Base-by-base conservation (phyloP, 257 asterid genomes). In the Cynanchum wilfordii region DNA sequence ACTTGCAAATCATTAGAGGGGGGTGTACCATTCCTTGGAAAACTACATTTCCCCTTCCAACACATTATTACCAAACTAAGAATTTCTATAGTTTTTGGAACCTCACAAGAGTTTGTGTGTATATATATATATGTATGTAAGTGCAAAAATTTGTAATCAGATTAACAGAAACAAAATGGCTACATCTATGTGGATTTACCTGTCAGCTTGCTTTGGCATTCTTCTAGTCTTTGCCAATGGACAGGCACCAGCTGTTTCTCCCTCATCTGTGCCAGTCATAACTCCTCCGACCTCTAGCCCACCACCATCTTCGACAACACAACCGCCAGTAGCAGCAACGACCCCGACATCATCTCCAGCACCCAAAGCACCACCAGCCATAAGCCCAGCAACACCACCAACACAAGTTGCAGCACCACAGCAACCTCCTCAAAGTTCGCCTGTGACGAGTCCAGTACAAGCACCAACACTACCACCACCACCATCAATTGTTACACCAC, bases 221-320 rank as follows among this genome's bases (percentile, higher is more conserved):
- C 81, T 83, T 25, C 62, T 85, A 42, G 85, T 82, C 40, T 72
- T 82, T 38, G 92, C 83, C 64, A 76, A 85, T 85, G 93, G 88
- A 45, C 99, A 91, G 85, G 79, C 90, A 71, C 98, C 98, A 2
- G 92, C 93, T 52, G 88, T 87, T 79, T 83, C 97, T 63, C 98
- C 97, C 8, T 68, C 93, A 58, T 87, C 16, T 16, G 72, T 85
- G 0, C 87, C 81, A 19, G 52, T 84, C 27, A 38, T 76, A 0
- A 54, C 86, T 27, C 78, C 85, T 19, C 83, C 87, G 15, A 79
- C 90, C 20, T 51, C 79, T 1, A 78, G 84, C 2, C 84, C 22
- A 20, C 84, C 84, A 10, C 51, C 84, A 10, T 44, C 73, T 70
- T 16, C 70, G 24, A 47, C 89, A 24, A 42, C 87, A 20, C 82